Evolutionary conservation across 306 rosid genomes (phyloP).

Genomic region (Bauhinia variegata): DNA sequence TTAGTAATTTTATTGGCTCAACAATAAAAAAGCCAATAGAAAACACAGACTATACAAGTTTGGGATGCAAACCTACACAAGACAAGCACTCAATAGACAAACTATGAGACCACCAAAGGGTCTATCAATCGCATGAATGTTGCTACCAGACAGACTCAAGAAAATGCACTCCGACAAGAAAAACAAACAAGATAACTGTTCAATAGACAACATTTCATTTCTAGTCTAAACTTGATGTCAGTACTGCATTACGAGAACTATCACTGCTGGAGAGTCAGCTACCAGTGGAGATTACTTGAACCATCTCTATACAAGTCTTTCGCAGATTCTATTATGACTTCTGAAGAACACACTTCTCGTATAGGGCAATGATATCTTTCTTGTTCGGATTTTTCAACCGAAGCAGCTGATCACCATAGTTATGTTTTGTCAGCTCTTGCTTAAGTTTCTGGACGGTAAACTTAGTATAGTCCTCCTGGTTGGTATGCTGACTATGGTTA

Average conservation of each 20-base stretch:
- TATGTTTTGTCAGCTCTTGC: slow-evolving; percentile 90
- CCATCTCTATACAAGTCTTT: slow-evolving; percentile 34
- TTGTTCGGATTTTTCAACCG: slow-evolving; percentile 77
- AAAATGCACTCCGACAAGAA: slow-evolving; percentile 22
- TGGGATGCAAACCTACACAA: neutral
- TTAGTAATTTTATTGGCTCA: neutral
- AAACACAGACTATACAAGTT: slow-evolving; percentile 7
- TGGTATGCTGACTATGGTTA: slow-evolving; percentile 66
- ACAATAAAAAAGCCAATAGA: neutral
- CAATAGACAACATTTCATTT: slow-evolving; percentile 25
- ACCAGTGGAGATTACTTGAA: slow-evolving; percentile 29
- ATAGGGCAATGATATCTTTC: slow-evolving; percentile 74
- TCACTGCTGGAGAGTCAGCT: slow-evolving; percentile 20
- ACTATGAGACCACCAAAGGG: slow-evolving; percentile 16
- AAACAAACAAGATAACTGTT: neutral
- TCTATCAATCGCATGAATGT: slow-evolving; percentile 12
- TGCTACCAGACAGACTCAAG: slow-evolving; percentile 32
- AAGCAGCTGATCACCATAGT: slow-evolving; percentile 80
- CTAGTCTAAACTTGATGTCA: slow-evolving; percentile 26
- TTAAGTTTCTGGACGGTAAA: slow-evolving; percentile 82
- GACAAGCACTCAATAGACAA: neutral
- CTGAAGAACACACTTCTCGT: slow-evolving; percentile 75
- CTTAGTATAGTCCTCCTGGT: slow-evolving; percentile 72
- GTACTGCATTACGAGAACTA: slow-evolving; percentile 23
- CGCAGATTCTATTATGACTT: slow-evolving; percentile 51